Evolutionary conservation across 1,139 yeast species (phyloP).

Genomic region (Arxiozyma slooffiae): DNA sequence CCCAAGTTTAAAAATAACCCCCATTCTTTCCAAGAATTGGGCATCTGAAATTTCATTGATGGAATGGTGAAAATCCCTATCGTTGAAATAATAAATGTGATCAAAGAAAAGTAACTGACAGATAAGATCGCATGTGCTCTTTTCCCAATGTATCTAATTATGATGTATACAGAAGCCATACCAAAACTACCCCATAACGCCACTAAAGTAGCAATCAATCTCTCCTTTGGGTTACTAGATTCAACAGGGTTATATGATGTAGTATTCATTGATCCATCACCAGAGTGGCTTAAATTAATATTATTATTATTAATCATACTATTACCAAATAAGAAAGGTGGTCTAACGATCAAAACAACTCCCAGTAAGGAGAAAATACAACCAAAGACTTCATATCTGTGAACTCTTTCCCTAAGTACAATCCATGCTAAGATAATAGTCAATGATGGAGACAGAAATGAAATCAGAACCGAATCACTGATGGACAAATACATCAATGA

Average conservation of each 20-base stretch:
- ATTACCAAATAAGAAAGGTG: constrained; percentile 58
- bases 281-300: neutral
- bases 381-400: constrained; percentile 56
- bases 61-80: constrained; percentile 49
- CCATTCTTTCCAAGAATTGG: constrained; percentile 58
- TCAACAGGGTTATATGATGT: constrained; percentile 6
- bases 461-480: constrained; percentile 71
- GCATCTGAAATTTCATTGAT: constrained; percentile 49
- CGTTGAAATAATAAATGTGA: constrained; percentile 49
- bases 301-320: neutral
- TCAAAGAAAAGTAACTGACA: constrained; percentile 65
- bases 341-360: constrained; percentile 73
- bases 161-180: constrained; percentile 60
- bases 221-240: constrained; percentile 22
- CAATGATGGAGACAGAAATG: constrained; percentile 68
- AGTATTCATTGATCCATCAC: neutral
- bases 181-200: constrained; percentile 66
- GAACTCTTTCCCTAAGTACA: constrained; percentile 57
- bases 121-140: constrained; percentile 71
- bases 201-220: constrained; percentile 48
- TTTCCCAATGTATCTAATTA: constrained; percentile 65
- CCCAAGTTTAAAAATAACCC: constrained; percentile 52
- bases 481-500: constrained; percentile 65
- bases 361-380: constrained; percentile 63
- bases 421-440: constrained; percentile 69